Conservation (phyloP, 1,284 basidiomycete genomes). For the Apiotrichum sp. region DNA sequence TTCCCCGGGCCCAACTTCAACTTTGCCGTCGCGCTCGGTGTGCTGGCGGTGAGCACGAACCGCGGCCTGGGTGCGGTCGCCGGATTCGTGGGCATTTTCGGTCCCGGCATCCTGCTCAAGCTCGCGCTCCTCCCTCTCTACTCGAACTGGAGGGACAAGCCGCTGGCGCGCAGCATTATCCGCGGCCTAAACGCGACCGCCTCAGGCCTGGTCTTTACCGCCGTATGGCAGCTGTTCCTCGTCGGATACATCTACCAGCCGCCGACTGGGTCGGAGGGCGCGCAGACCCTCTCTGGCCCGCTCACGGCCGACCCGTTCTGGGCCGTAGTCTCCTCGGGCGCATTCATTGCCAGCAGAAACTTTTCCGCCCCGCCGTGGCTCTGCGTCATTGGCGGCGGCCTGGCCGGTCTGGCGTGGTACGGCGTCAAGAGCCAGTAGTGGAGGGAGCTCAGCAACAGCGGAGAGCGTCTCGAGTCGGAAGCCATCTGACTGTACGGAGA, state of each 20-base stretch:
- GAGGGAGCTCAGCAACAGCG: neutral
- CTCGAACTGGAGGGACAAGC: slow-evolving; percentile 48
- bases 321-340: slow-evolving; percentile 45
- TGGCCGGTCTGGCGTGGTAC: slow-evolving; percentile 47
- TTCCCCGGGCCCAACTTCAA: slow-evolving; percentile 59
- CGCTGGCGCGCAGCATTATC: slow-evolving; percentile 48
- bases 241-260: slow-evolving; percentile 37
- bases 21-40: slow-evolving; percentile 56
- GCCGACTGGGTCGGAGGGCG: slow-evolving; percentile 31
- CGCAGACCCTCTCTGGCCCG: slow-evolving; percentile 30
- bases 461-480: no score
- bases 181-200: slow-evolving; percentile 56
- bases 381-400: slow-evolving; percentile 42
- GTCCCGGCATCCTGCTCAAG: slow-evolving; percentile 54
- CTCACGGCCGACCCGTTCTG: slow-evolving; percentile 49
- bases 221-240: slow-evolving; percentile 54
- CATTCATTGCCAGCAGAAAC: slow-evolving; percentile 39
- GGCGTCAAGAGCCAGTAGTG: slow-evolving; percentile 30
- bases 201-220: slow-evolving; percentile 55
- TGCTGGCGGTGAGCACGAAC: slow-evolving; percentile 44
- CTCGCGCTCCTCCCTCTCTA: slow-evolving; percentile 54
- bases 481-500: no score
- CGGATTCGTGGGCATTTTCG: slow-evolving; percentile 53
- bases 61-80: slow-evolving; percentile 50
- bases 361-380: slow-evolving; percentile 45